Base-by-base conservation (phyloP, 2,329 filamentous ascomycete genomes). In the Cladophialophora chaetospira region DNA sequence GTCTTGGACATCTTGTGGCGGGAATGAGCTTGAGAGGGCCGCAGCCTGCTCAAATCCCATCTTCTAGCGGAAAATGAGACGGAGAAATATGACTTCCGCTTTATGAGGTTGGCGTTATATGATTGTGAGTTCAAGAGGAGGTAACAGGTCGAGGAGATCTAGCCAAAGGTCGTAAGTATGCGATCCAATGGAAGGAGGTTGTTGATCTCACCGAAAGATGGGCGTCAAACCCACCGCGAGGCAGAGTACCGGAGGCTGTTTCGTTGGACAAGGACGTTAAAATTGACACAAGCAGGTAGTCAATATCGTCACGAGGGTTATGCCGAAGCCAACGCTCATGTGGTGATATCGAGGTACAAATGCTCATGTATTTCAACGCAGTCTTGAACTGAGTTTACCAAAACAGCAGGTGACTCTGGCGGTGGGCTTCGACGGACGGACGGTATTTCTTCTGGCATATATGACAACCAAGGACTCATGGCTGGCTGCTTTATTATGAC, bases 401-500 rank as follows among this genome's bases (percentile, higher is more conserved):
- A 62, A 57, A 62, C 53, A 62, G 57, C 44, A 36, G 47, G 45
- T 45, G 59, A 63, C 58, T 63, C 58, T 58, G 62, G 62, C 59
- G 62, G 58, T 58, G 62, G 62, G 59, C 62, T 57, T 59, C 46
- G 58, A 53, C 53, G 44, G 51, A 33, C 48, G 47, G 54, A 57
- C 48, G 55, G 51, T 57, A 56, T 44, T 60, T 62, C 47, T 55
- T 62, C 28, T 47, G 28, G 25, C 15, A 40, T 53, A 40, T 56
- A 28, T 53, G 46, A 38, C 23, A 36, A 46, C 62, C 58, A 63
- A 49, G 35, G 47, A 62, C 53, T 58, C 62, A 63, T 63, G 58
- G 51, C 53, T 57, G 40, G 29, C 29, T 29, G 11, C 29, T 42
- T 36, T 42, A 44, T 56, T 19, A 58, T 57, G 56, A 57, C 55